Evolutionary conservation across 345 rosid genomes (phyloP).

Genomic region (Mallotus nudiflorus): DNA sequence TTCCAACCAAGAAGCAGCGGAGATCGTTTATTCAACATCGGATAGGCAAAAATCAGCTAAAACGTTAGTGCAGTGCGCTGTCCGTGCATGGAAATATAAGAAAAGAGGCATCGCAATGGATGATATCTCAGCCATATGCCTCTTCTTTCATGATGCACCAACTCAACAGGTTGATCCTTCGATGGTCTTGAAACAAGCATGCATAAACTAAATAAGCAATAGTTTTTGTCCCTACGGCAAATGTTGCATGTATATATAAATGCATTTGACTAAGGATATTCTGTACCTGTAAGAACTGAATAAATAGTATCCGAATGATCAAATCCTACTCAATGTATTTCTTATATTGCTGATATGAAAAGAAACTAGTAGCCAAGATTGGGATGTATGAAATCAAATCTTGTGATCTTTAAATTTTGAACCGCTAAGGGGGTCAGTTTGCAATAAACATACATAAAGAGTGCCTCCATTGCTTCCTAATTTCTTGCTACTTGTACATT

Average conservation of each 20-base stretch:
- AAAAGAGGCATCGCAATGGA: conserved; percentile 69
- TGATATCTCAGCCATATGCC: conserved; percentile 84
- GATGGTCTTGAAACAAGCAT: conserved; percentile 14
- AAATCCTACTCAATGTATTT: background rate
- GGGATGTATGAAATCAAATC: background rate
- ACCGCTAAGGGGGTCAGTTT: background rate
- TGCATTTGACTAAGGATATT: background rate
- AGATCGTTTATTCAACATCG: conserved; percentile 53
- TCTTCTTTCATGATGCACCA: conserved; percentile 52
- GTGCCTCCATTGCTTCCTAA: conserved; percentile 18
- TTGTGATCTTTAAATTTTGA: background rate
- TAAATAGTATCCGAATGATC: background rate
- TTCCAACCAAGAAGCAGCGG: conserved; percentile 75
- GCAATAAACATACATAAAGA: conserved; percentile 8
- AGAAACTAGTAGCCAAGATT: background rate
- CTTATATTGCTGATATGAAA: background rate
- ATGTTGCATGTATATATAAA: background rate
- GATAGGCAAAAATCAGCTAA: conserved; percentile 66
- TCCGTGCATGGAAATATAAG: conserved; percentile 67
- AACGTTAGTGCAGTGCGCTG: conserved; percentile 67
- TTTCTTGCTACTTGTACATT: conserved; percentile 54
- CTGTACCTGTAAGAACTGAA: background rate
- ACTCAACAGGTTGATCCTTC: conserved; percentile 1
- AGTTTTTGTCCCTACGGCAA: background rate
- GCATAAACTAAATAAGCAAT: too few species aligned